Percentiles rank a stretch among this genome's conserved stretches.
Conservation (phyloP, 805 yeast genomes). For the Wickerhamiella alocasiicola region DNA sequence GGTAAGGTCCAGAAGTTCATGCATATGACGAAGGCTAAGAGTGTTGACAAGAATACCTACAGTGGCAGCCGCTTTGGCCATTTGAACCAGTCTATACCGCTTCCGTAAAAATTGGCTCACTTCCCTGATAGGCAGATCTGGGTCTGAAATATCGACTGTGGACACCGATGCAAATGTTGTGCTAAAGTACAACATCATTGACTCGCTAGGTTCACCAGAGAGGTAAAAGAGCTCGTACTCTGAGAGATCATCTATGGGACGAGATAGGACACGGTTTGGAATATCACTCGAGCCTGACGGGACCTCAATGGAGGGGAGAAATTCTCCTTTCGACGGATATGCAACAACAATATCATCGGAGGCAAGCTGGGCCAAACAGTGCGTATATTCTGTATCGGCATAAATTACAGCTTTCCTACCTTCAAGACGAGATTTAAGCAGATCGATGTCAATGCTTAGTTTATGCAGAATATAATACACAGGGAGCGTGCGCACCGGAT, state of each 20-base stretch:
- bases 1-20: conserved; percentile 48
- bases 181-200: conserved; percentile 60
- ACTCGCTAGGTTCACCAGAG: conserved; percentile 48
- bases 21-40: conserved; percentile 64
- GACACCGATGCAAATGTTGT: conserved; percentile 42
- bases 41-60: conserved; percentile 87
- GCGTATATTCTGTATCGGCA: conserved; percentile 62
- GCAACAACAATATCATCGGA: conserved; percentile 24
- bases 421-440: conserved; percentile 33
- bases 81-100: conserved; percentile 74
- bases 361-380: conserved; percentile 28
- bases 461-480: conserved; percentile 68
- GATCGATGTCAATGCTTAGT: conserved; percentile 41
- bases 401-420: conserved; percentile 37
- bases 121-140: background rate
- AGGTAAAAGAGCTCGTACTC: conserved; percentile 51
- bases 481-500: conserved; percentile 58
- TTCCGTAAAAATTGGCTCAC: conserved; percentile 72
- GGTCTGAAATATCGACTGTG: conserved; percentile 6
- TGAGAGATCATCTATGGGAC: conserved; percentile 21
- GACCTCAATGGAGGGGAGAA: conserved; percentile 14
- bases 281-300: background rate
- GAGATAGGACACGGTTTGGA: conserved; percentile 15
- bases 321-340: conserved; percentile 14
- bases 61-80: conserved; percentile 84